Evolutionary conservation across 257 asterid species (phyloP).

Genomic region (Penstemon eatonii): DNA sequence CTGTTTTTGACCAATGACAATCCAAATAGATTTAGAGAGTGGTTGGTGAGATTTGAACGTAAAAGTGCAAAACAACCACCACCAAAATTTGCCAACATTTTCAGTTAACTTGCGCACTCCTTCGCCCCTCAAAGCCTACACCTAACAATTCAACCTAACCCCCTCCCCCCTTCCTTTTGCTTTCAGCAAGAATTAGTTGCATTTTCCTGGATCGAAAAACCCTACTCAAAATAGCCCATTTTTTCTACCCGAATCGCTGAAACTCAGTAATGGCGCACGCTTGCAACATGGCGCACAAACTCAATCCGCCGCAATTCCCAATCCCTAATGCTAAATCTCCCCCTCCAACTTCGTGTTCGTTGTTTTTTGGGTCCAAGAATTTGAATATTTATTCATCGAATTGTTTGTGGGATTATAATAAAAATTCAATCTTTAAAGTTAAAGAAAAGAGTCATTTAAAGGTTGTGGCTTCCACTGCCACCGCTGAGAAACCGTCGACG

Average conservation of each 20-base stretch:
- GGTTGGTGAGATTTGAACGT: constrained; percentile 35
- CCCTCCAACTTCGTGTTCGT: constrained; percentile 42
- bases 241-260: constrained; percentile 6
- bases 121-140: background rate
- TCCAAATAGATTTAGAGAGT: background rate
- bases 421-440: constrained; percentile 44
- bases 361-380: constrained; percentile 52
- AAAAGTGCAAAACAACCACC: background rate
- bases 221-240: constrained; percentile 5
- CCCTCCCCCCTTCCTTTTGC: background rate
- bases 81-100: constrained; percentile 12
- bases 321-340: constrained; percentile 37
- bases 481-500: constrained; percentile 71
- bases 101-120: background rate
- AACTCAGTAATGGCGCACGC: constrained; percentile 42
- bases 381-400: constrained; percentile 40
- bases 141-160: constrained; percentile 32
- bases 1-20: background rate
- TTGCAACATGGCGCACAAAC: constrained; percentile 50
- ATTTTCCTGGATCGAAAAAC: constrained; percentile 1
- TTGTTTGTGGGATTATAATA: constrained; percentile 42
- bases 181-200: constrained; percentile 7
- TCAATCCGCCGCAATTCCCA: constrained; percentile 51
- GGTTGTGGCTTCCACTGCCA: constrained; percentile 67
- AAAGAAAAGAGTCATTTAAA: constrained; percentile 35